Base-by-base conservation (phyloP, 2,329 filamentous ascomycete genomes). In the Paecilomyces niveus region DNA sequence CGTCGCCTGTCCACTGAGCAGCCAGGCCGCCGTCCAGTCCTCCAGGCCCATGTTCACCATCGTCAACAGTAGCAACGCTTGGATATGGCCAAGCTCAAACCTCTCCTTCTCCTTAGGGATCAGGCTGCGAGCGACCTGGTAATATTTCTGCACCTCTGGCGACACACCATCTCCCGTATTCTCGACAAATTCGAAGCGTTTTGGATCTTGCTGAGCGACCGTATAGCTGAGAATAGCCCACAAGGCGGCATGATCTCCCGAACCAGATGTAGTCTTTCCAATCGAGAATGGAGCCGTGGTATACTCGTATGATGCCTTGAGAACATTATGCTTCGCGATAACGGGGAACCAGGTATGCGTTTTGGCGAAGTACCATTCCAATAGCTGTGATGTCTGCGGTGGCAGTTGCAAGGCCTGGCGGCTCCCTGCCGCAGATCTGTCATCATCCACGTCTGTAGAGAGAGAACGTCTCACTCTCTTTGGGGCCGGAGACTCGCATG, bases 291-390 rank as follows among this genome's bases (percentile, higher is more conserved):
- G 76, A 9, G 75, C 65, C 8, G 75, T 72, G 53, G 79, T 78
- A 64, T 83, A 84, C 6, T 79, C 75, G 65, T 85, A 85, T n/a
- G 80, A 82, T 3, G 79, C 74, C 58, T 81, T 81, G 15, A 85
- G 70, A 8, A 84, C 76, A 58, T 81, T 79, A 61, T 84, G 80
- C 65, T 83, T 84, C 54, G 83, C 80, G 26, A 81, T 75, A n/a
- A 85, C 78, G 0, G 83, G 83, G 31, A 86, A 77, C 83, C 83
- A 86, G 26, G 78, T 78, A 62, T 85, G 82, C 0, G 81, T 84
- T 57, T 80, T 79, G 0, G 81, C 78, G 61, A 85, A 85, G 63
- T 85, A 85, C 10, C 80, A 73, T 64, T 85, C 82, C 35, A 85
- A 70, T 6, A 85, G 70, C 15, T 75, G 74, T 67, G 82, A 82